Evolutionary conservation across 345 rosid species (phyloP).

Genomic region (Rhodomyrtus tomentosa): DNA sequence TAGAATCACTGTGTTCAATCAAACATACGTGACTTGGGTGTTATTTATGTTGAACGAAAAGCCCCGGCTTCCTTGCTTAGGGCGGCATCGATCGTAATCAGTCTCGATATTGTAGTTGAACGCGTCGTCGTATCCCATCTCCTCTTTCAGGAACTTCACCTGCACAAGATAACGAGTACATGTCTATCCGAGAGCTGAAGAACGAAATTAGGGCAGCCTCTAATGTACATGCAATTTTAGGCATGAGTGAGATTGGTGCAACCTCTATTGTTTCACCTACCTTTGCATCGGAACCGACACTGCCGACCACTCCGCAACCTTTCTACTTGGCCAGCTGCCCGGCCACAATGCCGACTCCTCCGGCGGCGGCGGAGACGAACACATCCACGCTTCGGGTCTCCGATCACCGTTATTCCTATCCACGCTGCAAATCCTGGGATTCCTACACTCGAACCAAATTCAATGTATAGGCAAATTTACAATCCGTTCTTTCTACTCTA

Average conservation of each 20-base stretch:
- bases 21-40: neutral
- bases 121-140: neutral
- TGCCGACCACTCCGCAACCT: conserved; percentile 27
- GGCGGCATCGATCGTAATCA: neutral
- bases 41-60: neutral
- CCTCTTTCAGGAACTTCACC: neutral
- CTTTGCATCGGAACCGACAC: conserved; percentile 32
- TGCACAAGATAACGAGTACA: neutral
- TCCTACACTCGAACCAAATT: conserved; percentile 2
- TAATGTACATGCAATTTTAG: neutral
- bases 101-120: neutral
- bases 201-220: neutral
- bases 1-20: neutral
- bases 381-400: conserved; percentile 16
- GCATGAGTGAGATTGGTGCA: neutral
- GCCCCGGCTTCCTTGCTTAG: neutral
- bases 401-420: conserved; percentile 22
- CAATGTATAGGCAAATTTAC: neutral
- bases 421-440: conserved; percentile 33
- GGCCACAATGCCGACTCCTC: conserved; percentile 30
- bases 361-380: conserved; percentile 35
- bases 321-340: conserved; percentile 32
- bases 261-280: neutral
- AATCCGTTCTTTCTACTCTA: neutral
- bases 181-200: neutral